Evolutionary conservation across 768 basidiomycete genomes (phyloP), one percentile per base, ranked within the genome.

Genomic region (Suillus weaverae): DNA sequence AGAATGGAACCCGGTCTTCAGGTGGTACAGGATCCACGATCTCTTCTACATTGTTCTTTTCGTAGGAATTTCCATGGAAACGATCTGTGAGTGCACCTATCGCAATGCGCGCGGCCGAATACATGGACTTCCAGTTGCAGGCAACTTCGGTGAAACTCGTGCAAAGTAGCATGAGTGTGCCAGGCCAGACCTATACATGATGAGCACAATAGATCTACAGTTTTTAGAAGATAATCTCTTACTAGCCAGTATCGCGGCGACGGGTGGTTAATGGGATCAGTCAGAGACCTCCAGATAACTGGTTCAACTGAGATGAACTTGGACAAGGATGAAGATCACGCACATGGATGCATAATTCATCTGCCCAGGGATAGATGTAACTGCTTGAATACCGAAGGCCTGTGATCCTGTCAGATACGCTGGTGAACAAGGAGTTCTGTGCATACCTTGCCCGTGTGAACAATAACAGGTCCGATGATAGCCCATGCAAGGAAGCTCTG

Each of bases 401-500:
- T 72, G 50, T 22, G 22, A n/a, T 10, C 14, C 20, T 26, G 13
- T 63, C 46, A 66, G 62, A 41, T 20, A 18, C 36, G 22, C 30
- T 8, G 9, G 26, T 2, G 14, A 14, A 14, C 4, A 44, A 38
- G 14, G 4, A 3, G 48, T 30, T 8, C n/a, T 33, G 1, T 18
- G 65, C 62, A 6, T 30, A 66, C 72, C 57, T 60, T 41, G 22
- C 87, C 86, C 55, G 81, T 84, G 70, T 79, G 79, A 36, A 88
- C 79, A 62, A 86, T 72, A 20, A 82, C 71, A 6, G 86, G 87
- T 1, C 83, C 83, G 59, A 89, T 82, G 74, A 89, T 84, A 48
- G 83, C 86, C 86, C 86, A 89, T 1, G 87, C 85, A 33, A 88
- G 79, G 57, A 88, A 70, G 85, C 83, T 85, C 71, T 69, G 61